A percentile compares a stretch with the other conserved stretches of the same genome.
phyloP scores from a whole-genome alignment of 2,329 filamentous ascomycete genomes.

The Ophiocordyceps unilateralis region DNA sequence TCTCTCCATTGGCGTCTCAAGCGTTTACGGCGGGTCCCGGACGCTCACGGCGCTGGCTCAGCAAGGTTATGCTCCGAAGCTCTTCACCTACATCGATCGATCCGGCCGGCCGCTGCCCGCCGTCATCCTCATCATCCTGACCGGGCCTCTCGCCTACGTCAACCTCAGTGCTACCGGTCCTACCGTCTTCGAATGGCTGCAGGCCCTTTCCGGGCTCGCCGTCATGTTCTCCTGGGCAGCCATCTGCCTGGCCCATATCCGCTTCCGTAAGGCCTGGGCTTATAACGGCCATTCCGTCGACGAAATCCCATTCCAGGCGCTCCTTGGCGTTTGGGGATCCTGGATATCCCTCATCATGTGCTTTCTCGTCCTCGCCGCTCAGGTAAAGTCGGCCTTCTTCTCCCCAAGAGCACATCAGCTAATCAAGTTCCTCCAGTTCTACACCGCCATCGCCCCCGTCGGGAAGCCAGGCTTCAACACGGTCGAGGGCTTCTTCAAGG shows the following conservation, averaged over 20 bases:
- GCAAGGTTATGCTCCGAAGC: constrained; percentile 35
- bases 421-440: constrained; percentile 18
- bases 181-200: constrained; percentile 45
- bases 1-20: constrained; percentile 35
- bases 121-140: constrained; percentile 26
- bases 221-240: constrained; percentile 49
- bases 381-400: constrained; percentile 15
- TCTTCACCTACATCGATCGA: constrained; percentile 35
- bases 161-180: constrained; percentile 26
- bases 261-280: constrained; percentile 46
- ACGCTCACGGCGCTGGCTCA: constrained; percentile 38
- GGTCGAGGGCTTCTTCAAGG: constrained; percentile 34
- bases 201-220: constrained; percentile 43
- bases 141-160: constrained; percentile 30
- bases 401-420: neutral
- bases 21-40: constrained; percentile 36
- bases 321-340: constrained; percentile 43
- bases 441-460: constrained; percentile 26
- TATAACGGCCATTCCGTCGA: constrained; percentile 39
- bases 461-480: constrained; percentile 12
- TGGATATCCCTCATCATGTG: constrained; percentile 43
- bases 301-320: constrained; percentile 46
- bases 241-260: constrained; percentile 48
- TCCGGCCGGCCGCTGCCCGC: constrained; percentile 32
- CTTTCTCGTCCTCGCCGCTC: constrained; percentile 32